A percentile compares a stretch with the other conserved stretches of the same genome.
These are phyloP conservation scores for Arthrobotrys entomopaga DNA, from an alignment of 2,329 filamentous ascomycete species.

Conservation along the genomic window DNA sequence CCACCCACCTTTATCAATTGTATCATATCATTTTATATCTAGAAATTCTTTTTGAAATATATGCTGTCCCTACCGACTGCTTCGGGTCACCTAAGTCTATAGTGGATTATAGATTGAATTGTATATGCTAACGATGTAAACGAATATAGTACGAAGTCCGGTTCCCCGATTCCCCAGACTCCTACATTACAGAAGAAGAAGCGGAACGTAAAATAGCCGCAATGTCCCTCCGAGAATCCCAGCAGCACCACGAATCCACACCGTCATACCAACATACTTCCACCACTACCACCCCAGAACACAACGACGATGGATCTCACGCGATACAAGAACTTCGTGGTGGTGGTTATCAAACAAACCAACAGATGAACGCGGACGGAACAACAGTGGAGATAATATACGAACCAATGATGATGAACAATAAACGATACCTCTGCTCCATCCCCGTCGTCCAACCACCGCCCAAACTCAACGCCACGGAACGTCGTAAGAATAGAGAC, in stretches of 20 bases:
- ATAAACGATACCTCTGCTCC: conserved; percentile 81
- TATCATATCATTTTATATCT: too few relatives aligned
- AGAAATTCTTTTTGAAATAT: background rate
- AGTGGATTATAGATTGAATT: too few relatives aligned
- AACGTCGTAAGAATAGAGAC: conserved; percentile 73
- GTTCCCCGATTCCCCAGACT: conserved; percentile 71
- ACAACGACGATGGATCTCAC: background rate
- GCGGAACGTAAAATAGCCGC: conserved; percentile 71
- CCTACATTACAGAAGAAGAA: conserved; percentile 76
- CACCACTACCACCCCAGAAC: background rate
- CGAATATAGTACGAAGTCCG: conserved; percentile 76
- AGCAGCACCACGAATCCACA: conserved; percentile 57
- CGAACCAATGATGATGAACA: conserved; percentile 78
- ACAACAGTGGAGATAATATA: conserved; percentile 64
- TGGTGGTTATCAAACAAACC: background rate
- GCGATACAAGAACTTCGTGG: conserved; percentile 23
- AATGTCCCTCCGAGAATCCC: conserved; percentile 59
- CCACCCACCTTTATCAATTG: too few relatives aligned
- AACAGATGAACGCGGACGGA: conserved; percentile 58
- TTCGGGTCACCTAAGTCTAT: too few relatives aligned
- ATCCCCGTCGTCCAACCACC: conserved; percentile 76
- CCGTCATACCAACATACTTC: conserved; percentile 26
- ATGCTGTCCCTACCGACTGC: background rate
- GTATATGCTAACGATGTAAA: conserved; percentile 25
- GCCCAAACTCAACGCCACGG: conserved; percentile 70